Conservation (phyloP, 176 grass and related monocot genomes). For the Juncus inflexus region DNA sequence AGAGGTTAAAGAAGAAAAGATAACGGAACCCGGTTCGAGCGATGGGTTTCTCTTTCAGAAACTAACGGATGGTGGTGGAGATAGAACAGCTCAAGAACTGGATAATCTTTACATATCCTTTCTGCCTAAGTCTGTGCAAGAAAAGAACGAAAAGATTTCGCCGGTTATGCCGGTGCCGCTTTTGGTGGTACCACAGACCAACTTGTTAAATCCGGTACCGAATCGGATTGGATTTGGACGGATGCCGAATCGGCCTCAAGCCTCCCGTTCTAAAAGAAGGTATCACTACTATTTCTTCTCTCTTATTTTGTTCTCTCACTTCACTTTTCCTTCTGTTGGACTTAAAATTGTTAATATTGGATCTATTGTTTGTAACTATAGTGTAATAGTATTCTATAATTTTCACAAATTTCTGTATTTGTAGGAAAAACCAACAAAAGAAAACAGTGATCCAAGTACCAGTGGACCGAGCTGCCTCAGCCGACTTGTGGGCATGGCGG, state of each 20-base stretch:
- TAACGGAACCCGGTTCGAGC: neutral
- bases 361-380: too few relatives aligned
- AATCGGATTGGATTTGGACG: constrained; percentile 13
- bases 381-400: too few relatives aligned
- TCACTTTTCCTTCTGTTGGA: too few relatives aligned
- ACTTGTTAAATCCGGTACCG: neutral
- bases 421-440: constrained; percentile 51
- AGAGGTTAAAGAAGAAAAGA: constrained; percentile 19
- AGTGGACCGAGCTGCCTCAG: constrained; percentile 24
- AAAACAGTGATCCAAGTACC: constrained; percentile 42
- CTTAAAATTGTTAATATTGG: too few relatives aligned
- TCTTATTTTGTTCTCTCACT: neutral
- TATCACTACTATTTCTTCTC: neutral
- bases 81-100: constrained; percentile 10
- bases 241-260: constrained; percentile 30
- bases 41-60: constrained; percentile 23
- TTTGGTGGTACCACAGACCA: neutral
- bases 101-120: constrained; percentile 33
- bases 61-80: neutral
- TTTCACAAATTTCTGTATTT: neutral
- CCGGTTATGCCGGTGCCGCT: neutral
- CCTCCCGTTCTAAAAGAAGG: constrained; percentile 37
- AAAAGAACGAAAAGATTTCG: constrained; percentile 11
- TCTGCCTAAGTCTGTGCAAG: constrained; percentile 17
- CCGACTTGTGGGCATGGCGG: constrained; percentile 46